Base-by-base conservation (phyloP, 352 stramenopile genomes). In the Phytopythium vexans region DNA sequence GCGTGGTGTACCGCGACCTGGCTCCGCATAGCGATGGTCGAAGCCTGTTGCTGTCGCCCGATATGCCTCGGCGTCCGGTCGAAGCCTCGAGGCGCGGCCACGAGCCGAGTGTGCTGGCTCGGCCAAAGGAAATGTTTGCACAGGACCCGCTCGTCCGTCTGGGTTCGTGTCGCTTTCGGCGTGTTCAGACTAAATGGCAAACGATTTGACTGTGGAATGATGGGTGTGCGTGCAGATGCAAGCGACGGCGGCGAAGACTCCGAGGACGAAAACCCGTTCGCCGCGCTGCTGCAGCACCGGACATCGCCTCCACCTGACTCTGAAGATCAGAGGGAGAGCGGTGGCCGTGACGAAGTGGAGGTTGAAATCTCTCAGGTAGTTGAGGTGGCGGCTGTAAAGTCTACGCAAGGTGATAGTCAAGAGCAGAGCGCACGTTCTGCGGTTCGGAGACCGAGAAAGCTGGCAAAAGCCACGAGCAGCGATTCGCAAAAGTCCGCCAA, bases 1-100 rank as follows among this genome's bases (percentile, higher is more conserved):
- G 64, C 46, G 64, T 86, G 37, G 79, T 89, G 54, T 88, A 82
- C 55, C 80, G 75, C 42, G 79, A 87, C 45, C 59, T 86, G 42
- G 74, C 84, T 47, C 60, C 64, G 1, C 64, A 51, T 31, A 63
- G 63, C 6, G 52, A 63, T 36, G 64, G 41, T 16, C 56, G 33
- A 3, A 56, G 57, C 8, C 43, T 74, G 8, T 42, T 69, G 37
- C 42, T 70, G 15, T 57, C 66, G 1, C 53, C 59, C 10, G 54
- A 69, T 33, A 56, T 54, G 10, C 12, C 34, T 27, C 16, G 16
- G n/a, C 53, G 35, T 40, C 27, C 31, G 34, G 32, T 27, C 11
- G 33, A 52, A 51, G 27, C 48, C 34, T 37, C 41, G 5, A 40
- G 21, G 8, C 46, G n/a, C 43, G n/a, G 31, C 37, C 49, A 21